Conservation (phyloP, 768 basidiomycete genomes). For the Pholiota conissans region DNA sequence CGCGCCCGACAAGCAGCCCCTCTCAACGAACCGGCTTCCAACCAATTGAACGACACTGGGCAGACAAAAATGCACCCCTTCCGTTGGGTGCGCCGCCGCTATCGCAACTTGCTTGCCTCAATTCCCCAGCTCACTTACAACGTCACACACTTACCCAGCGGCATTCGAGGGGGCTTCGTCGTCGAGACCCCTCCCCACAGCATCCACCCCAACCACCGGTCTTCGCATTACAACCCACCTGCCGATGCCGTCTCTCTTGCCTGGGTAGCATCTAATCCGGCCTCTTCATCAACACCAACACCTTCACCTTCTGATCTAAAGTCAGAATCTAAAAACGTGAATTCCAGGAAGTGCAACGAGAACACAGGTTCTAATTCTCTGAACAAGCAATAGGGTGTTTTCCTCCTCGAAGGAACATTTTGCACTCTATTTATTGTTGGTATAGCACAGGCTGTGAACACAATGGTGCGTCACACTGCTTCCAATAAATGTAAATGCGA, state of each 20-base stretch:
- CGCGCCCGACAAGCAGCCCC: slow-evolving; percentile 27
- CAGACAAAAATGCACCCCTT: slow-evolving; percentile 40
- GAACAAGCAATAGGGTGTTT: no score
- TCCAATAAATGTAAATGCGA: no score
- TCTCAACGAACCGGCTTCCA: not conserved
- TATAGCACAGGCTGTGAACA: no score
- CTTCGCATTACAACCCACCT: slow-evolving; percentile 10
- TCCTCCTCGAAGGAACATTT: no score
- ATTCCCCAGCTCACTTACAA: slow-evolving; percentile 54
- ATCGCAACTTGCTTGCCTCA: slow-evolving; percentile 57
- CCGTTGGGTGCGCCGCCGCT: slow-evolving; percentile 55
- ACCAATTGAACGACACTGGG: no score
- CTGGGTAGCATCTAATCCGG: not conserved
- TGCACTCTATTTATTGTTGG: no score
- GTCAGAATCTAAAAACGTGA: no score
- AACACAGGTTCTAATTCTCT: no score
- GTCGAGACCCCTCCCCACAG: slow-evolving; percentile 33
- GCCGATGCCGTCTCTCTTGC: slow-evolving; percentile 1
- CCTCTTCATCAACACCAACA: no score
- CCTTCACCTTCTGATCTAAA: no score
- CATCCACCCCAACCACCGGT: slow-evolving; percentile 23
- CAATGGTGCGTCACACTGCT: no score
- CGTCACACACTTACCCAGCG: slow-evolving; percentile 7
- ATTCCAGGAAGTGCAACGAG: no score
- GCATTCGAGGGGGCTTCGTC: slow-evolving; percentile 18